Percentiles rank a stretch among this genome's conserved stretches.
Evolutionary conservation across 345 rosid genomes (phyloP).

Genomic region (Rhodomyrtus tomentosa): DNA sequence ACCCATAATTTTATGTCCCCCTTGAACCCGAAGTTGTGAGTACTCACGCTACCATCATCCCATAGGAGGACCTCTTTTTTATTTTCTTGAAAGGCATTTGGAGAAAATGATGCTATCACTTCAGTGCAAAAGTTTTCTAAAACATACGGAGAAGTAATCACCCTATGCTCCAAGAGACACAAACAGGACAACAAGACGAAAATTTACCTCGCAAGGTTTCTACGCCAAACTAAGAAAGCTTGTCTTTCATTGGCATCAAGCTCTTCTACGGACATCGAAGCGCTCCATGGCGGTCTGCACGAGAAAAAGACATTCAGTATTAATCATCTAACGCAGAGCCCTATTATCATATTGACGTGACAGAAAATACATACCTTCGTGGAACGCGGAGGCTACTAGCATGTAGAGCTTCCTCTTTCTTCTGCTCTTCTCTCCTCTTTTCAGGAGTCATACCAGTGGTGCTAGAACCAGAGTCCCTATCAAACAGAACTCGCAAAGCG

Average conservation of each 20-base stretch:
- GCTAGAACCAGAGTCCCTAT: slow-evolving; percentile 52
- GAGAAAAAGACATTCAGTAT: neutral
- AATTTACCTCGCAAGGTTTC: slow-evolving; percentile 61
- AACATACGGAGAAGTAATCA: neutral
- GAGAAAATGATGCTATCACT: neutral
- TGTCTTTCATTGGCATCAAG: slow-evolving; percentile 63
- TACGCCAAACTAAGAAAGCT: slow-evolving; percentile 76
- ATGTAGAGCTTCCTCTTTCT: slow-evolving; percentile 62
- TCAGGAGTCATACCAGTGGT: slow-evolving; percentile 31
- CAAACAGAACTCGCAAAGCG: neutral
- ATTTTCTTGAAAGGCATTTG: neutral
- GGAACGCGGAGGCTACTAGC: slow-evolving; percentile 58
- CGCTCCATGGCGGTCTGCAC: slow-evolving; percentile 62
- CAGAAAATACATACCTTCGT: slow-evolving; percentile 26
- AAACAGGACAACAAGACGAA: neutral
- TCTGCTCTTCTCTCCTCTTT: slow-evolving; percentile 52
- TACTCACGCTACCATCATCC: neutral
- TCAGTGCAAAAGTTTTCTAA: neutral
- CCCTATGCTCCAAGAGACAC: neutral
- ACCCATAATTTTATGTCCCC: neutral
- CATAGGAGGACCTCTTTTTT: neutral
- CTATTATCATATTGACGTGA: neutral
- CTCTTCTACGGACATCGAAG: slow-evolving; percentile 54
- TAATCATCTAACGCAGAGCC: neutral
- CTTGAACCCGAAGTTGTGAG: neutral